A percentile compares a stretch with the other conserved stretches of the same genome.
These are phyloP conservation scores for Guyanaporus albipodus DNA, from an alignment of 768 basidiomycete species.

Conservation along the genomic window DNA sequence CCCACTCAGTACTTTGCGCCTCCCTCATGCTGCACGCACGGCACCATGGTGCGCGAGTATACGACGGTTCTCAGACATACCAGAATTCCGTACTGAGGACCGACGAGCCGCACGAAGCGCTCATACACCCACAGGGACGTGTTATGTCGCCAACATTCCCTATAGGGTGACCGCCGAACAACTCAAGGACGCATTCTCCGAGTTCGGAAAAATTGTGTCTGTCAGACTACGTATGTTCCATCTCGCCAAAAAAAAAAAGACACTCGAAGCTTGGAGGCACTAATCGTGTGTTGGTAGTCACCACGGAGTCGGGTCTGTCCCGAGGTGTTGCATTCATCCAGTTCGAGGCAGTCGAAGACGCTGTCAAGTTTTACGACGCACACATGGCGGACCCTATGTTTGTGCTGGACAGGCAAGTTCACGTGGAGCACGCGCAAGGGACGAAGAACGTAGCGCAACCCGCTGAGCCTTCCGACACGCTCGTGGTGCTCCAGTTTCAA, in stretches of 20 bases:
- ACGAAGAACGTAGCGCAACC: not conserved
- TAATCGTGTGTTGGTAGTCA: constrained; percentile 12
- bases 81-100: constrained; percentile 3
- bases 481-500: constrained; percentile 28
- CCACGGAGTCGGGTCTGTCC: constrained; percentile 32
- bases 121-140: constrained; percentile 31
- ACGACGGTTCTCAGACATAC: constrained; percentile 21
- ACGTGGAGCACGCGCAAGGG: constrained; percentile 37
- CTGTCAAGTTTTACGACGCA: constrained; percentile 35
- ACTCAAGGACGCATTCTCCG: constrained; percentile 38
- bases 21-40: not conserved
- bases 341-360: constrained; percentile 36
- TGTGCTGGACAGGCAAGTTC: constrained; percentile 43
- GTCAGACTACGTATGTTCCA: constrained; percentile 41
- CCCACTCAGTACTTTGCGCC: constrained; percentile 11
- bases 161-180: constrained; percentile 41
- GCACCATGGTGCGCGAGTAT: constrained; percentile 1
- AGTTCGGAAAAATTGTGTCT: constrained; percentile 39
- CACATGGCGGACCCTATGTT: constrained; percentile 43
- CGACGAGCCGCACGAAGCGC: not conserved
- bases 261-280: not conserved
- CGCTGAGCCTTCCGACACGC: constrained; percentile 28
- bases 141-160: constrained; percentile 55
- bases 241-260: not conserved
- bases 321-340: constrained; percentile 47